These are phyloP conservation scores for Rhizopus stolonifer DNA, from an alignment of 371 early-diverging fungal species.

Conservation along the genomic window DNA sequence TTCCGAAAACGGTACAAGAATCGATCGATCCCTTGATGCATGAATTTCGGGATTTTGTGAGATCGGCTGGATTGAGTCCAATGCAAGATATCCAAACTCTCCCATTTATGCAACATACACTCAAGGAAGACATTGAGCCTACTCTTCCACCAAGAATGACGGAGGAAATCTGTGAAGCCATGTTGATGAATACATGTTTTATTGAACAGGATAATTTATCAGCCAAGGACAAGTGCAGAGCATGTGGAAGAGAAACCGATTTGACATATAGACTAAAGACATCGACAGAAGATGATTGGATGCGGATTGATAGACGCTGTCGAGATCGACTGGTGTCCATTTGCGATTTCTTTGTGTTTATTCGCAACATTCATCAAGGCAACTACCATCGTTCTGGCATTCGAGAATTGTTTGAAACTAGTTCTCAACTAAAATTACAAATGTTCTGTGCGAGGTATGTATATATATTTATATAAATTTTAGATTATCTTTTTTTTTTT, in stretches of 20 bases:
- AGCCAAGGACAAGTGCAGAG: conserved; percentile 51
- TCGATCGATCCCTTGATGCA: conserved; percentile 22
- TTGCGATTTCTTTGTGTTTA: conserved; percentile 91
- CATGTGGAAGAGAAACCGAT: conserved; percentile 30
- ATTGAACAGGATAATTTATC: conserved; percentile 65
- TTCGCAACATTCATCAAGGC: conserved; percentile 84
- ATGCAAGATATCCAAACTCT: conserved; percentile 60
- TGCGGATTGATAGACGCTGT: conserved; percentile 82
- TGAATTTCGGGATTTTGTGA: conserved; percentile 77
- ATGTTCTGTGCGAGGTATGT: conserved; percentile 83
- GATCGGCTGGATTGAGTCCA: conserved; percentile 49
- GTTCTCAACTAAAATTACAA: conserved; percentile 73
- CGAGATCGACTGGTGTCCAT: conserved; percentile 87
- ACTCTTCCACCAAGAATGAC: conserved; percentile 88
- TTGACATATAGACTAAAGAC: conserved; percentile 80
- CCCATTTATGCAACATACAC: conserved; percentile 57
- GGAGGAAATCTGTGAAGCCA: conserved; percentile 75
- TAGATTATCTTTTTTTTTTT: too few relatives aligned
- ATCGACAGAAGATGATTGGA: conserved; percentile 77
- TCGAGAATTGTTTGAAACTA: conserved; percentile 79
- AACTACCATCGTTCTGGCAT: conserved; percentile 70
- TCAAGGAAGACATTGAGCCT: conserved; percentile 77
- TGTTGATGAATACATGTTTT: conserved; percentile 66
- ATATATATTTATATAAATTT: too few relatives aligned
- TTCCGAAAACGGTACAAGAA: conserved; percentile 1